Percentiles rank a stretch among this genome's conserved stretches.
Conservation (phyloP, 441 rosid genomes). For the Pelargonium fulgidum region DNA sequence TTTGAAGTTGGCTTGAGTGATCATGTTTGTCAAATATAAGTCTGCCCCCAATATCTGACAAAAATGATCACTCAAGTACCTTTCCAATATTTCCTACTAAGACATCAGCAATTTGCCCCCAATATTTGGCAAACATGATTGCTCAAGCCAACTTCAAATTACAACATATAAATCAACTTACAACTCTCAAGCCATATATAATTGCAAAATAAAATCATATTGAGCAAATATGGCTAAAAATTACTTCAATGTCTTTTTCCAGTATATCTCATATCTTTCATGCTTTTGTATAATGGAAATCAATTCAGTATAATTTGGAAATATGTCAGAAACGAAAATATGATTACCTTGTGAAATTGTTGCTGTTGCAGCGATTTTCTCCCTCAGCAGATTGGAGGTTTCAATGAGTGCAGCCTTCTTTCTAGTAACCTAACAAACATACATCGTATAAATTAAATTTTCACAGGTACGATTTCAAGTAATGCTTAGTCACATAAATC, state of each 20-base stretch:
- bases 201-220: too few species aligned
- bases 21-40: too few species aligned
- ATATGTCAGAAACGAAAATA: constrained; percentile 8
- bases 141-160: not conserved
- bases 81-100: not conserved
- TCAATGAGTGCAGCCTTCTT: constrained; percentile 79
- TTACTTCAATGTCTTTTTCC: not conserved
- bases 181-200: not conserved
- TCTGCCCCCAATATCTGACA: too few species aligned
- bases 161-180: not conserved
- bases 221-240: not conserved
- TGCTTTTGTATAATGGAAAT: not conserved
- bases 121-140: not conserved
- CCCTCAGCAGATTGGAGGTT: constrained; percentile 53
- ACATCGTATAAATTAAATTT: not conserved
- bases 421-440: constrained; percentile 56
- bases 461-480: not conserved
- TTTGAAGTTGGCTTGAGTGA: too few species aligned
- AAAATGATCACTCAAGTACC: not conserved
- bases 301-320: not conserved
- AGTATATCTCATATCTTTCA: not conserved
- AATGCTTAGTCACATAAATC: not conserved
- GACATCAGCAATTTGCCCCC: not conserved
- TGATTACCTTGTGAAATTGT: constrained; percentile 66
- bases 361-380: constrained; percentile 59